Evolutionary conservation across 345 rosid species (phyloP), one percentile per base, ranked within the genome.

Genomic region (Geranium brycei): DNA sequence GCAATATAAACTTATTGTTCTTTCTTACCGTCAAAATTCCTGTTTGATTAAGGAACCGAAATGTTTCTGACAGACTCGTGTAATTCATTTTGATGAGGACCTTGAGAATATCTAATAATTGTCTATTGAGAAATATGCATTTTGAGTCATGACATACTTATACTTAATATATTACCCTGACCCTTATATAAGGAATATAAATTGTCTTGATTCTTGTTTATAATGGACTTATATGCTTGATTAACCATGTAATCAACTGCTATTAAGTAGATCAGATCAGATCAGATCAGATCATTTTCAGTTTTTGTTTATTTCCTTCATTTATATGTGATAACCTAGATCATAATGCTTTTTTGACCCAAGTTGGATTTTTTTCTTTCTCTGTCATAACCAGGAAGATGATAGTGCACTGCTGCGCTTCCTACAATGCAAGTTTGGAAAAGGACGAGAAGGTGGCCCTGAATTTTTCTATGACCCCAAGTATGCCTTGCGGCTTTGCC

Each of bases 391-490:
- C 62, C 67, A 93, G 99, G 99, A 93, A 87, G 97, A 90, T 79
- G 97, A 93, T 68, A 83, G 85, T 70, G 78, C 95, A 60, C 97
- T 93, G 70, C 73, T 90, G 73, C 91, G 92, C 38, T 90, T 93
- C 81, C 82, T 93, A 60, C 97, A 90, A 86, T 88, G 91, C 82
- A 93, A 93, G 80, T 86, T 90, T 74, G 97, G 97, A 64, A 90
- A 85, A 86, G 97, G 95, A 63, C 80, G 66, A 71, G 96, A 93
- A 73, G 84, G 79, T 66, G 87, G 91, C 13, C 99, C 97, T 2
- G 96, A 93, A 6, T 90, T 93, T 81, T 93, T 93, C 71, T 93
- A 93, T 59, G 99, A 93, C 82, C 92, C 99, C 63, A 90, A 90
- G 77, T 90, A 86, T 79, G 99, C 99, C 17, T 77, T 93, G 80